Evolutionary conservation across 441 rosid genomes (phyloP), one percentile per base, ranked within the genome.

Genomic region (Dalechampia spathulata): DNA sequence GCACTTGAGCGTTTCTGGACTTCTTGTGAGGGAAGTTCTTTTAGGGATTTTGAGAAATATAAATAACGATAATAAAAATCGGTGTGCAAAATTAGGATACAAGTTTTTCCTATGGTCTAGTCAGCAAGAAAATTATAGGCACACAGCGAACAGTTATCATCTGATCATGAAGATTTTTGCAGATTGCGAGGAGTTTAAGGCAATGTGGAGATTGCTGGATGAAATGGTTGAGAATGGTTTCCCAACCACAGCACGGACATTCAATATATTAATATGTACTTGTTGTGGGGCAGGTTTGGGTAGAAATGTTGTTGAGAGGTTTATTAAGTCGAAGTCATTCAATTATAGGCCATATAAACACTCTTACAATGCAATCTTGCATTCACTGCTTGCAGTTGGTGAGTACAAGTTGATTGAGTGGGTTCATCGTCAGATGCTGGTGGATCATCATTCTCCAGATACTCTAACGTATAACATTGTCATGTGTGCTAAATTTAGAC

Each of bases 401-500:
- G 85, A 86, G 51, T 89, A 89, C 73, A 82, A 68, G 72, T 74
- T 92, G 78, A 86, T 92, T 28, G 97, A 89, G 73, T 85, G 97
- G 97, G 95, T 89, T 6, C 76, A 86, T 61, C 80, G 77, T 67
- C 79, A 74, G 65, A 92, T 89, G 97, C 58, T 83, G 43, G 78
- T 67, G 3, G 87, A 80, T 2, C 82, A 86, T 56, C 62, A 67
- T 72, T 53, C 67, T 17, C 87, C 96, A 0, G 96, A 92, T 73
- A 63, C 68, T 67, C 55, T 89, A 57, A 85, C 92, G 67, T 92
- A 78, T 54, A 86, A 92, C 63, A 64, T 82, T 66, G 55, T 86
- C 1, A 73, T 89, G 88, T 80, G 77, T 47, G 87, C 94, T 22
- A 85, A 79, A 60, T 85, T 75, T 68, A 77, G 94, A 68, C 60